A percentile compares a stretch with the other conserved stretches of the same genome.
Evolutionary conservation across 2,329 filamentous ascomycete species (phyloP).

Genomic region (Exophiala sp.): DNA sequence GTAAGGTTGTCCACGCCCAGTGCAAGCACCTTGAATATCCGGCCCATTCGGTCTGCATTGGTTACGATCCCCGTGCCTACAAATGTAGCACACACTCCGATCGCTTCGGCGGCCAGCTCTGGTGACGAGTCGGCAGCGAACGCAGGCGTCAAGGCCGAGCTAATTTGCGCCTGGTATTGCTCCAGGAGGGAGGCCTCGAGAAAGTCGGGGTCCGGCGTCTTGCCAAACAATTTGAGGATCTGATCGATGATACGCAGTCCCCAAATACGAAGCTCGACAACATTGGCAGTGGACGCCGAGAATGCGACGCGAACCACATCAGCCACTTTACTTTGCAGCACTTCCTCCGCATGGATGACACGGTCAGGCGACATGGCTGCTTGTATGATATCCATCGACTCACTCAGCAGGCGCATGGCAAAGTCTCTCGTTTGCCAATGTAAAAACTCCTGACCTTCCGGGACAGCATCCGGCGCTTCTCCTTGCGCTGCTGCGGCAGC

Average conservation of each 20-base stretch:
- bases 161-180: constrained; percentile 97
- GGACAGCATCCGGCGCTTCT: constrained; percentile 45
- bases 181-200: constrained; percentile 93
- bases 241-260: constrained; percentile 91
- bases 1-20: constrained; percentile 81
- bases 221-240: constrained; percentile 86
- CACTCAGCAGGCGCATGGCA: constrained; percentile 79
- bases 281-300: constrained; percentile 89
- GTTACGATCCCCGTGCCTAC: constrained; percentile 96
- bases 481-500: constrained; percentile 58
- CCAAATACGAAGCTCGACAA: constrained; percentile 82
- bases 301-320: constrained; percentile 97
- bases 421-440: constrained; percentile 95
- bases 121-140: constrained; percentile 95
- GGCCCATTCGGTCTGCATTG: constrained; percentile 96
- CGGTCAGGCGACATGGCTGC: constrained; percentile 74
- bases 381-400: constrained; percentile 70
- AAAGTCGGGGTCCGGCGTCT: constrained; percentile 92
- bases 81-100: constrained; percentile 97
- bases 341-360: constrained; percentile 68
- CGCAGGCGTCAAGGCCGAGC: constrained; percentile 89
- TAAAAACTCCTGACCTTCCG: constrained; percentile 72
- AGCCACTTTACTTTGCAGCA: constrained; percentile 74
- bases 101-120: constrained; percentile 88
- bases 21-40: constrained; percentile 89